Evolutionary conservation across 306 rosid genomes (phyloP).

Genomic region (Cucurbita moschata): DNA sequence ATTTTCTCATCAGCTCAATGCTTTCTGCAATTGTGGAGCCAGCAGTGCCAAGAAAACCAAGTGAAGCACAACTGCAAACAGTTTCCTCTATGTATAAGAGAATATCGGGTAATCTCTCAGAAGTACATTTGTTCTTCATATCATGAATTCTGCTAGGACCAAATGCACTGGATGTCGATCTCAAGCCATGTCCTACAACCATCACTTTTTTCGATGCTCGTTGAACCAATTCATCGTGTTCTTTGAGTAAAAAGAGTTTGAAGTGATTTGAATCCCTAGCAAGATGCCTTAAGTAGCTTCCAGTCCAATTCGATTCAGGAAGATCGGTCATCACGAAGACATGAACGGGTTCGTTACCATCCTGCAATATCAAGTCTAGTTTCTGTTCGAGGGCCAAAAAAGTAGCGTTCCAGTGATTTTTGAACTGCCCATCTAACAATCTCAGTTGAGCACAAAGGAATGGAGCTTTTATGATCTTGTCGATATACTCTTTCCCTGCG

Average conservation of each 20-base stretch:
- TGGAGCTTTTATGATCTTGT: conserved; percentile 37
- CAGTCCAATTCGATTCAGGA: conserved; percentile 59
- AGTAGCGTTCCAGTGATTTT: conserved; percentile 71
- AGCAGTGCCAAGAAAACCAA: conserved; percentile 78
- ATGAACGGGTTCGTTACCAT: conserved; percentile 34
- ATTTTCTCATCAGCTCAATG: conserved; percentile 55
- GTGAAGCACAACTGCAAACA: conserved; percentile 71
- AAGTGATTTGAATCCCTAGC: conserved; percentile 26
- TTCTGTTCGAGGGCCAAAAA: conserved; percentile 40
- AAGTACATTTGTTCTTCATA: conserved; percentile 30
- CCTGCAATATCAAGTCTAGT: conserved; percentile 31
- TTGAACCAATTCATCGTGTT: conserved; percentile 30
- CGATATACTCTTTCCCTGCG: conserved; percentile 43
- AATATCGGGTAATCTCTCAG: conserved; percentile 31
- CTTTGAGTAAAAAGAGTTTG: conserved; percentile 42
- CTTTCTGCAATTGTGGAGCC: conserved; percentile 82
- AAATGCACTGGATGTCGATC: conserved; percentile 19
- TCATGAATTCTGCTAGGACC: conserved; percentile 14
- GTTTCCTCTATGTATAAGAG: conserved; percentile 69
- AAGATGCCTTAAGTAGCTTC: conserved; percentile 62
- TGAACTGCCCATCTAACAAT: conserved; percentile 82
- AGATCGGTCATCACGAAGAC: conserved; percentile 86
- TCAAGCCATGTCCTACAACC: conserved; percentile 34
- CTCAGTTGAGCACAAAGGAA: conserved; percentile 82
- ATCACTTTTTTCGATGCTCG: conserved; percentile 37